Base-by-base conservation (phyloP, 495 filamentous ascomycete genomes). In the Barbatosphaeria neglecta region DNA sequence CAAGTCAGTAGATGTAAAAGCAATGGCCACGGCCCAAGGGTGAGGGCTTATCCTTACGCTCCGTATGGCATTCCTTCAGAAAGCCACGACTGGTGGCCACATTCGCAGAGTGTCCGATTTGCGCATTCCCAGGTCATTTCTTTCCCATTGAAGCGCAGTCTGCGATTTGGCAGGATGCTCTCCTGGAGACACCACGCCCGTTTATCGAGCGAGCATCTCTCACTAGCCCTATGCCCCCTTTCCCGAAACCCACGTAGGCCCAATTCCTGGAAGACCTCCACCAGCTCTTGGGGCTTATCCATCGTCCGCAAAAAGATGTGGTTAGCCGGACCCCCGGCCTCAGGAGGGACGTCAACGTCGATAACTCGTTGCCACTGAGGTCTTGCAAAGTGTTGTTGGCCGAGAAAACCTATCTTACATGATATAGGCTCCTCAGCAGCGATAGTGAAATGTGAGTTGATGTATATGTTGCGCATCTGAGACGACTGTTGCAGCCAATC, bases 401-500 rank as follows among this genome's bases (percentile, higher is more conserved):
- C 19, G 6, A 51, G 40, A 19, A 51, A 43, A 6, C 44, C 27
- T n/a, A 27, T 28, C 38, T 46, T 41, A 44, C 49, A 42, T 23
- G 37, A 17, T 19, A 4, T 15, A 13, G 49, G 20, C 19, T 24
- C 50, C 10, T 37, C 38, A 6, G 55, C 57, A 27, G 51, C 46
- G 41, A 65, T 52, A 40, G 58, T 60, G 25, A 61, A 38, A 48
- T 25, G 48, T 40, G 62, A 52, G 28, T 54, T 53, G 27, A 43
- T 43, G 48, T 62, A 62, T 20, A 60, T 60, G 41, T 51, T 43
- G 35, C 40, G 47, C 60, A 65, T 65, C 43, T 55, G 50, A 10
- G 50, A 45, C 38, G 60, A 54, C 44, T 63, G 49, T 20, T 45
- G 44, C 23, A 28, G 46, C 49, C 56, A 64, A 33, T 61, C 60